Base-by-base conservation (phyloP, 768 basidiomycete genomes). In the Naematelia aurantialba region DNA sequence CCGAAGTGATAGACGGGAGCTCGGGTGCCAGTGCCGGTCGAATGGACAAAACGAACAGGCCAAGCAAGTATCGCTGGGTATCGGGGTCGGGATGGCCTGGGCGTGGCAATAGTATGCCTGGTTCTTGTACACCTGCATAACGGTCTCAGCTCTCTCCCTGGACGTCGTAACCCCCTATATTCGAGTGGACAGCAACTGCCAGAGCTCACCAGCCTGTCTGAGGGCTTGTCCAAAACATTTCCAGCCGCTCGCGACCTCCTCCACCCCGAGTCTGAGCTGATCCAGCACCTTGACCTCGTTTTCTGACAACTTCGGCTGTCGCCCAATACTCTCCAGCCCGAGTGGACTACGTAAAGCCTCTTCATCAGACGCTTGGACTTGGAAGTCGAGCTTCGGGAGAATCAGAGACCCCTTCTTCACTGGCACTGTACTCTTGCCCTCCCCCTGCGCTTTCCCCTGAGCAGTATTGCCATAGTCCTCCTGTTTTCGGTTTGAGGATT, bases 171-270 rank as follows among this genome's bases (percentile, higher is more conserved):
- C 17, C 34, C 8, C 34, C 17, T 8, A 8, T 39, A 8, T 39
- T 17, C 34, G 34, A 39, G 17, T 8, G 34, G 34, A 17, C 8
- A 8, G 8, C 17, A 39, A 8, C 1, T 26, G 2, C 50, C 11
- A 10, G 5, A 39, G 51, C 67, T 54, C 55, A 72, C 70, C 63
- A 14, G 45, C 57, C 27, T 61, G 53, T 53, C 30, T 49, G 44
- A 72, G 44, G 1, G 48, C 58, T 27, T 55, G 44, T 0, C 67
- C 70, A 13, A 69, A 59, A 11, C 50, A 12, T 22, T 54, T 56
- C 65, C 68, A 72, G n/a, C 39, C 59, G 14, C 54, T 24, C 24
- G 22, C 52, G 14, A 67, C 65, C 30, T 72, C 65, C 13, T 62
- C 65, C 4, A 45, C 22, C 5, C 42, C 48, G 31, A 63, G 52